A percentile compares a stretch with the other conserved stretches of the same genome.
These are phyloP conservation scores for Mycena capillaripes DNA, from an alignment of 768 basidiomycete species.

Conservation along the genomic window DNA sequence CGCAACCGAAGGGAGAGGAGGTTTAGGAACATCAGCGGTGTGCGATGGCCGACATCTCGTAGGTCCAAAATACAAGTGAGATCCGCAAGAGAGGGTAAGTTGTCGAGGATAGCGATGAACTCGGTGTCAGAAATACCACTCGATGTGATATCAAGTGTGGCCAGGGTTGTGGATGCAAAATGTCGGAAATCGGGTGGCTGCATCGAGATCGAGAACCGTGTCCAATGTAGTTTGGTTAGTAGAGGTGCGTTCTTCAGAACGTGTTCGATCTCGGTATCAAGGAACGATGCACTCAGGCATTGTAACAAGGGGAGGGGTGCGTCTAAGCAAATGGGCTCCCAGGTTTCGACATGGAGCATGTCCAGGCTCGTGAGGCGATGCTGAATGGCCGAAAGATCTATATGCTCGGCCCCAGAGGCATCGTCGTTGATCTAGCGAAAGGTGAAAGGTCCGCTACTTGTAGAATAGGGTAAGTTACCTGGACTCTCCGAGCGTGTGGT, in stretches of 20 bases:
- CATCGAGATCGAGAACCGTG: not conserved
- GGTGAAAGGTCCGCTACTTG: not conserved
- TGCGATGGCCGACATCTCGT: not conserved
- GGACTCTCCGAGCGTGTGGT: no score
- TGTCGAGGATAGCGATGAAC: not conserved
- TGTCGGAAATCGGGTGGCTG: not conserved
- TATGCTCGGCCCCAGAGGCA: not conserved
- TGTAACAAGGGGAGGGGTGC: not conserved
- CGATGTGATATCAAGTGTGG: not conserved
- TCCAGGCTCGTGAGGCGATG: not conserved
- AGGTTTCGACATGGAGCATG: not conserved
- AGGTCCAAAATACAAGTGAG: not conserved
- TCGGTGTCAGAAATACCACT: not conserved
- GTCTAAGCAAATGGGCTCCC: not conserved
- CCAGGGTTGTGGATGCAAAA: not conserved
- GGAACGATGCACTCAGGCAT: not conserved
- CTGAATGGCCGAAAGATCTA: not conserved
- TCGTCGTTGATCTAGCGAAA: not conserved
- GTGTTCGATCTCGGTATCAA: not conserved
- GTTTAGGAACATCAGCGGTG: no score
- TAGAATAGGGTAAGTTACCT: not conserved
- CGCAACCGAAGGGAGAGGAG: no score
- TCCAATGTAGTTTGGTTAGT: not conserved
- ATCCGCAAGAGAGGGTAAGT: not conserved
- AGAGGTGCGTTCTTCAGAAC: not conserved